Base-by-base conservation (phyloP, 2,329 filamentous ascomycete species). In the Cytospora piceae region DNA sequence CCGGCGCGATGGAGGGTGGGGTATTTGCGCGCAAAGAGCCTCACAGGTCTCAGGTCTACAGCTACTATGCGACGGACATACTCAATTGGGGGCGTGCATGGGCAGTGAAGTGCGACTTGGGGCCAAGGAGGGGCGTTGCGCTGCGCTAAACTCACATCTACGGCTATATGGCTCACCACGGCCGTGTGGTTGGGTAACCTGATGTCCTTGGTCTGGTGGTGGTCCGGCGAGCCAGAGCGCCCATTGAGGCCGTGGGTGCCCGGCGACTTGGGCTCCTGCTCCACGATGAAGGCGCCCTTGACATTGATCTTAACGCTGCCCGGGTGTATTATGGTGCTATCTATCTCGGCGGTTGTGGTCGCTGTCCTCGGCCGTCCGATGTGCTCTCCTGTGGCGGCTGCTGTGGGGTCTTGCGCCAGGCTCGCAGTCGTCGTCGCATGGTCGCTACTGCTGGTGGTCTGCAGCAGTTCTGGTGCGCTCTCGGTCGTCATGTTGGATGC, bases 121-220 rank as follows among this genome's bases (percentile, higher is more conserved):
- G 22, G 14, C n/a, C 34, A 55, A 46, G 52, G 51, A 27, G 34
- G 51, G 37, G 34, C 37, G 42, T 17, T 46, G 29, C 11, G 58
- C 60, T 67, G 27, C 27, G 27, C 27, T 29, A 29, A 29, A 83
- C 90, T 79, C 84, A 96, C 93, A 84, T 99, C 95, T 67, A 97
- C 90, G 61, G 95, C 95, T 72, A 99, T 92, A 81, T 99, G 95
- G 81, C 93, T 97, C 71, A 99, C 94, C 11, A 97, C 89, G 14
- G 91, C 91, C 15, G 92, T 97, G 78, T 99, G 95, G 77, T 98
- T 95, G 32, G 95, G 95, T 67, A 99, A 82, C n/a, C 95, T 86
- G 72, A 99, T 99, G 75, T 97, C 95, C 74, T 92, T 93, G 65
- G 92, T 93, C 76, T 96, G 92, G 76, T 86, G 77, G 72, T 84